Base-by-base conservation (phyloP, 1,284 basidiomycete genomes). In the Apiotrichum veenhuisii region DNA sequence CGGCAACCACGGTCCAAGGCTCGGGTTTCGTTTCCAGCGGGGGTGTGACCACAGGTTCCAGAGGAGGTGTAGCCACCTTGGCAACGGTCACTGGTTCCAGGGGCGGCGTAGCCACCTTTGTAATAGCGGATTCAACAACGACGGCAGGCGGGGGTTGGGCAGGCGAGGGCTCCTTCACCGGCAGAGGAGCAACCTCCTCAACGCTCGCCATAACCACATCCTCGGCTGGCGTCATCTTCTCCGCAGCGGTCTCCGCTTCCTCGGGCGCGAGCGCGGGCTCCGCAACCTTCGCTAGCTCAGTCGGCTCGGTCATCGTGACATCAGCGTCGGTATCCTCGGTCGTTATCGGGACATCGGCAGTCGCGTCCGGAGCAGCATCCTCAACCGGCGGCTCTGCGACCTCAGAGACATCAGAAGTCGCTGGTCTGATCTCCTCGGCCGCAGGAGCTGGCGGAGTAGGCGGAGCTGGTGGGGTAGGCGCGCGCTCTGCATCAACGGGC, bases 241-340 rank as follows among this genome's bases (percentile, higher is more conserved):
- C 33, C 33, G 8, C 14, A 9, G 33, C 8, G 9, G 33, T 34
- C 14, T 34, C 33, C 8, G 33, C 33, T 14, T 9, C 33, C 33
- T 34, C 33, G 33, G 8, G 9, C 33, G 14, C 33, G 33, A 34
- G n/a, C n/a, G n/a, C n/a, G n/a, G n/a, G n/a, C n/a, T n/a, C n/a
- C n/a, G n/a, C n/a, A n/a, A n/a, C n/a, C n/a, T n/a, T n/a, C n/a
- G n/a, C n/a, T 17, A 17, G 17, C 37, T 38, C 37, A 3, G 37
- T 38, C 20, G 40, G 8, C 15, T 27, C 26, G 11, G 52, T 44
- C 57, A 58, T 58, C 25, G 34, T 20, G 17, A 58, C 48, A 41
- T 58, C 57, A 3, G 33, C 46, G 25, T 57, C 47, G 10, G 42
- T 38, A 17, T 53, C 52, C 17, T 15, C 22, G 7, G 17, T 14